phyloP scores from a whole-genome alignment of 129 eudicot species.

The Tanacetum coccineum region DNA sequence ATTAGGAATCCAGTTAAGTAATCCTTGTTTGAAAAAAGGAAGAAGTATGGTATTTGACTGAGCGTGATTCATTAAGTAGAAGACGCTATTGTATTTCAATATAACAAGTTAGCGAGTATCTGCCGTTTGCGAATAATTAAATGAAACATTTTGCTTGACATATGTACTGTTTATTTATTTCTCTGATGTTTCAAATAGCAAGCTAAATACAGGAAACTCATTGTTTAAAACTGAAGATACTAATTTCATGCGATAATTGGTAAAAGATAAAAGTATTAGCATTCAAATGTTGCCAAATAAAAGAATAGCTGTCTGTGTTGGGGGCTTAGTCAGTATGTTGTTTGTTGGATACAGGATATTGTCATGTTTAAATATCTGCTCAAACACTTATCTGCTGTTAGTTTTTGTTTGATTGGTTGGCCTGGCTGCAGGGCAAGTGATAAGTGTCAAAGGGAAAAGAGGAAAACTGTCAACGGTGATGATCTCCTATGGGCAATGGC shows the following conservation, averaged over 20 bases:
- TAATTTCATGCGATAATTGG: background rate
- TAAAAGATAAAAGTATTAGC: background rate
- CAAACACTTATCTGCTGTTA: constrained; percentile 4
- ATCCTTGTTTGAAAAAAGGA: too few species aligned
- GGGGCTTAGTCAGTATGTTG: too few species aligned
- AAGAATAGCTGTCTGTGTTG: background rate
- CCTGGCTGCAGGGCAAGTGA: constrained; percentile 67
- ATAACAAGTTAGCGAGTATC: too few species aligned
- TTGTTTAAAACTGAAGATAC: background rate
- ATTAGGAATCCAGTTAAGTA: too few species aligned
- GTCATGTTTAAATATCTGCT: background rate
- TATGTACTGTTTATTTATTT: background rate
- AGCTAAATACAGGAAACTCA: background rate
- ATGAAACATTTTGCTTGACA: too few species aligned
- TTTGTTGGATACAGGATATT: background rate
- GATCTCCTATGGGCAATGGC: constrained; percentile 93
- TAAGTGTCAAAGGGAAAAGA: constrained; percentile 84
- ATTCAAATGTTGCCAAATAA: background rate
- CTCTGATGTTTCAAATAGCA: background rate
- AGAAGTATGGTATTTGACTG: too few species aligned
- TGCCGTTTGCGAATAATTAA: too few species aligned
- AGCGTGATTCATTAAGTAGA: too few species aligned
- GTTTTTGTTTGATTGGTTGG: background rate
- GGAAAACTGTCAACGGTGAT: constrained; percentile 84
- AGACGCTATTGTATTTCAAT: too few species aligned